A percentile compares a stretch with the other conserved stretches of the same genome.
These are phyloP conservation scores for Pilaira anomala DNA, from an alignment of 192 early-diverging fungal species.

Conservation along the genomic window DNA sequence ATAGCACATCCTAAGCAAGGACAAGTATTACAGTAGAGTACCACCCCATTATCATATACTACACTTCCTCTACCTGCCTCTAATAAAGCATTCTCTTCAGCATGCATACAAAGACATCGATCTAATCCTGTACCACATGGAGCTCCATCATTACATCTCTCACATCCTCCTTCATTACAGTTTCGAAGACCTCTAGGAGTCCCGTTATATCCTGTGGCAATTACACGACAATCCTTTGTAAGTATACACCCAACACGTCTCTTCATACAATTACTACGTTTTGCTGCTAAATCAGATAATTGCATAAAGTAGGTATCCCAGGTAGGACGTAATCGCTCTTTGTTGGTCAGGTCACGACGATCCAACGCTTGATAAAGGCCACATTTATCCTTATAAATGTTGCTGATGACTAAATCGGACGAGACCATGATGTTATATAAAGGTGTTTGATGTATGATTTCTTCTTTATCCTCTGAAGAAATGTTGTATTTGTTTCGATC, in stretches of 20 bases:
- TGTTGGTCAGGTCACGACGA: conserved; percentile 59
- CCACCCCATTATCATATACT: conserved; percentile 52
- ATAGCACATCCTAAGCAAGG: conserved; percentile 90
- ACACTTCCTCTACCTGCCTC: conserved; percentile 94
- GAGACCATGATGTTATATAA: conserved; percentile 42
- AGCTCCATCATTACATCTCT: conserved; percentile 84
- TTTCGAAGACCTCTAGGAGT: conserved; percentile 90
- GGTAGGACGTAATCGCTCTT: conserved; percentile 78
- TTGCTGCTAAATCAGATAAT: conserved; percentile 86
- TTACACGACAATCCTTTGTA: conserved; percentile 81
- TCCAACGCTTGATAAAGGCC: conserved; percentile 46
- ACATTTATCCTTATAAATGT: conserved; percentile 40
- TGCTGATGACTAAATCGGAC: conserved; percentile 65
- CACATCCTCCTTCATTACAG: conserved; percentile 94
- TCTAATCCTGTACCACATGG: conserved; percentile 78
- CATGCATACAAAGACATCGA: conserved; percentile 93
- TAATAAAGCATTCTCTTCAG: conserved; percentile 96
- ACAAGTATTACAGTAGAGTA: conserved; percentile 95
- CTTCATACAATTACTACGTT: conserved; percentile 97
- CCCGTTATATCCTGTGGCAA: conserved; percentile 99
- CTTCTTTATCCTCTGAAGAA: conserved; percentile 6
- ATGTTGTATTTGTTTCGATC: conserved; percentile 50
- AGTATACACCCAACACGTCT: conserved; percentile 94
- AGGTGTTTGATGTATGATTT: conserved; percentile 6
- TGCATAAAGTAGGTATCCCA: conserved; percentile 99